These are phyloP conservation scores for Turritis glabra DNA, from an alignment of 345 rosid genomes.

Conservation along the genomic window DNA sequence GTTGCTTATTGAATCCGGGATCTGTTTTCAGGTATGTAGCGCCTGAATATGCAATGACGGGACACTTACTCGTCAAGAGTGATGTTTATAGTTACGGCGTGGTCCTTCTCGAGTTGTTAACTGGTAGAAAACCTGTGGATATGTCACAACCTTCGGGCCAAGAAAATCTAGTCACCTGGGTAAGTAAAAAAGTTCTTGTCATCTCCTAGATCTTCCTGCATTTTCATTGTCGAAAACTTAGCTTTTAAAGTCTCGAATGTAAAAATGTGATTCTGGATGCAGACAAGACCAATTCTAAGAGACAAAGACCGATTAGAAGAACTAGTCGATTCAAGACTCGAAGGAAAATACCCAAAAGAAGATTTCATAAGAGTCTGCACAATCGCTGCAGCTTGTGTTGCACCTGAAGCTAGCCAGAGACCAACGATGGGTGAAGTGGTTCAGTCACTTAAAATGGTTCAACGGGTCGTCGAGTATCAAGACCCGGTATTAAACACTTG, in stretches of 20 bases:
- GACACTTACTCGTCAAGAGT: slow-evolving; percentile 95
- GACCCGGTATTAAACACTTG: slow-evolving; percentile 49
- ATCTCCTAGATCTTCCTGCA: background rate
- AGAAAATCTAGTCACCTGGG: slow-evolving; percentile 99
- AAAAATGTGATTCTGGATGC: slow-evolving; percentile 33
- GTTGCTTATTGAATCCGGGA: background rate
- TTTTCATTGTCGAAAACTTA: background rate
- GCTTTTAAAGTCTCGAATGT: slow-evolving; percentile 11
- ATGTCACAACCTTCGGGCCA: slow-evolving; percentile 99
- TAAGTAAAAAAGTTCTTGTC: too few species aligned
- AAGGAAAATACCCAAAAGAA: slow-evolving; percentile 85
- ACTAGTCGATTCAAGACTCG: slow-evolving; percentile 78
- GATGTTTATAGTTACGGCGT: slow-evolving; percentile 99
- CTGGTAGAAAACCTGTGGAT: slow-evolving; percentile 96
- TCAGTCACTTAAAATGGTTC: slow-evolving; percentile 99
- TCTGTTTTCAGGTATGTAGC: slow-evolving; percentile 78
- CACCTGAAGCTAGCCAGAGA: slow-evolving; percentile 92
- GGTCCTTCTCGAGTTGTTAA: slow-evolving; percentile 90
- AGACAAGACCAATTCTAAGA: slow-evolving; percentile 96
- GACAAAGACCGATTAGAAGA: slow-evolving; percentile 92
- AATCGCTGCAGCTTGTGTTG: slow-evolving; percentile 96
- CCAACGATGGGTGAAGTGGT: slow-evolving; percentile 99
- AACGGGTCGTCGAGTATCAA: slow-evolving; percentile 74
- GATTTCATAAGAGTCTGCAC: slow-evolving; percentile 93
- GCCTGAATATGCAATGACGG: slow-evolving; percentile 99